phyloP scores from a whole-genome alignment of 345 rosid species.

The Corymbia maculata region DNA sequence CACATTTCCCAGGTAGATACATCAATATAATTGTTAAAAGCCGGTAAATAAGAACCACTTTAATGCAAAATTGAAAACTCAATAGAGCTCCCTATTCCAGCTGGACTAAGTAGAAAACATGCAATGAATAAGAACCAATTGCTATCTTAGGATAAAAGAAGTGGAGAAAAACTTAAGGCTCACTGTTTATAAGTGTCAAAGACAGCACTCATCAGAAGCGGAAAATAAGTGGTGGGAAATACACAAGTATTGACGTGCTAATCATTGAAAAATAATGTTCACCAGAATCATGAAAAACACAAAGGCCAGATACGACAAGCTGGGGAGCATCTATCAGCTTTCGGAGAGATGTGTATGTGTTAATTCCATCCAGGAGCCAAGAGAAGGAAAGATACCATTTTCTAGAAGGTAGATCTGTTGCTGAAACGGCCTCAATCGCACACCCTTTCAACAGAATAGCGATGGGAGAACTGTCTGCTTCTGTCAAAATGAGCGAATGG shows the following conservation, averaged over 20 bases:
- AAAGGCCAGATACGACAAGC: neutral
- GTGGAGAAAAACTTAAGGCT: neutral
- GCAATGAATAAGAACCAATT: neutral
- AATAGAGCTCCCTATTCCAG: neutral
- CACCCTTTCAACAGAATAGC: conserved; percentile 48
- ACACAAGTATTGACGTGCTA: neutral
- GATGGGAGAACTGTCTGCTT: conserved; percentile 35
- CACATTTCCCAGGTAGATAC: neutral
- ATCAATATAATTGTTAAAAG: neutral
- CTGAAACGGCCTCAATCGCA: conserved; percentile 75
- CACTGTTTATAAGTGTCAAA: neutral
- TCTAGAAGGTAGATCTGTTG: conserved; percentile 46
- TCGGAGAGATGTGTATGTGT: neutral
- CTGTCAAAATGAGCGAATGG: conserved; percentile 35
- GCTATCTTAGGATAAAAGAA: neutral
- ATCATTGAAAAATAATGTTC: neutral
- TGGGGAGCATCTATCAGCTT: neutral
- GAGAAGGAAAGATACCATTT: conserved; percentile 48
- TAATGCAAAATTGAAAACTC: neutral
- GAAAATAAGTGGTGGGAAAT: neutral
- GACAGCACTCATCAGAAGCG: neutral
- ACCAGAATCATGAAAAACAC: neutral
- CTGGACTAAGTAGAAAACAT: neutral
- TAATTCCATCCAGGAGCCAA: neutral
- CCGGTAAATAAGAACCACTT: neutral